Base-by-base conservation (phyloP, 352 stramenopile genomes). In the Globisporangium carolinianum region DNA sequence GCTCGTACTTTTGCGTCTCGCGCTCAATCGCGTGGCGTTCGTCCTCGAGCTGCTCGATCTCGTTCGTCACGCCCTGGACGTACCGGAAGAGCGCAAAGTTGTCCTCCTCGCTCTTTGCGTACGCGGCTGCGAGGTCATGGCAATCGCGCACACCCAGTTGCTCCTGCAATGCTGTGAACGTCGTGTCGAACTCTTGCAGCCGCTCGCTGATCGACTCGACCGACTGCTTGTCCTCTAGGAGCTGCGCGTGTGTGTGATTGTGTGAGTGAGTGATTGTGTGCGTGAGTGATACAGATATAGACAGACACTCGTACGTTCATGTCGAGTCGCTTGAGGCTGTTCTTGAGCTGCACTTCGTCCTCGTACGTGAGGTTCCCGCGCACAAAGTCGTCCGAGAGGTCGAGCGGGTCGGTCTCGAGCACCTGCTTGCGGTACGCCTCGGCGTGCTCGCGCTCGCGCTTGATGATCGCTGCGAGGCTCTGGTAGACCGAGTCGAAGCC, bases 21-120 rank as follows among this genome's bases (percentile, higher is more conserved):
- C 61, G 46, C 56, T 86, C 77, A 7, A 89, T 58, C 8, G 56
- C 66, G 15, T 72, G 54, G 47, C 87, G 89, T 57, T 92, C 79
- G n/a, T 92, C 80, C 54, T 92, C 82, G 32, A 92, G 78, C 52
- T 92, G 82, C 61, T 89, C 79, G 39, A 83, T 73, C 59, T 92
- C 82, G 54, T 89, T 89, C 62, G 81, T 89, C 14, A 86, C 78
- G 52, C 68, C 89, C 51, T 92, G 82, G 42, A 92, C 74, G 60
- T 92, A 89, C 53, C 78, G 75, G 41, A 89, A 92, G 47, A 88
- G 71, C 6, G 82, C 76, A 55, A 92, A 89, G 56, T 92, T 90
- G 35, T 92, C 79, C 47, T 89, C 82, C 54, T 92, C 82, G 43
- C 80, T 82, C 55, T 76, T 89, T 1, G 71, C 75, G 62, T 92